A percentile compares a stretch with the other conserved stretches of the same genome.
Evolutionary conservation across 768 basidiomycete species (phyloP).

Genomic region (Mycena galericulata): DNA sequence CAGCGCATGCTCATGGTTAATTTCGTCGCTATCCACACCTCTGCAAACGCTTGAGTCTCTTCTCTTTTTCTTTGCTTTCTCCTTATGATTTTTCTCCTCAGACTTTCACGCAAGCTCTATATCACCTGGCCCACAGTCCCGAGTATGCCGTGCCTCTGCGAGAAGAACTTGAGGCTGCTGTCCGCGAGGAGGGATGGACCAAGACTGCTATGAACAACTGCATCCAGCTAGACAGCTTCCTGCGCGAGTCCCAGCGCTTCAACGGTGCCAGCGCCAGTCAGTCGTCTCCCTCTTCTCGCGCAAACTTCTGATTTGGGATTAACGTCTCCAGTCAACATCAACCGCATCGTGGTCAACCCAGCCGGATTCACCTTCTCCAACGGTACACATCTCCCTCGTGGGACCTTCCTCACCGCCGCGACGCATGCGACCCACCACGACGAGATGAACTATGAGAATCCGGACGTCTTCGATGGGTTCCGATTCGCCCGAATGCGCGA

Average conservation of each 20-base stretch:
- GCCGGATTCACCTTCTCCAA: constrained; percentile 50
- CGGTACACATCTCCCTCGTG: constrained; percentile 51
- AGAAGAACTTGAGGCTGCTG: constrained; percentile 50
- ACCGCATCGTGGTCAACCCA: constrained; percentile 45
- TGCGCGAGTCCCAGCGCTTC: constrained; percentile 50
- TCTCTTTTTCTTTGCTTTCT: background rate
- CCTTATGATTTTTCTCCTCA: no score
- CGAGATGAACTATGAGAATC: constrained; percentile 43
- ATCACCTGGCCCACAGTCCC: constrained; percentile 46
- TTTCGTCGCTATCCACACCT: constrained; percentile 53
- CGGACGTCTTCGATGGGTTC: constrained; percentile 53
- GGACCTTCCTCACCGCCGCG: constrained; percentile 42
- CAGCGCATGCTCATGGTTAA: constrained; percentile 50
- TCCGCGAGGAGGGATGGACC: constrained; percentile 47
- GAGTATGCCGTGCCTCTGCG: constrained; percentile 46
- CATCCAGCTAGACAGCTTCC: constrained; percentile 54
- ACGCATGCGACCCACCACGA: constrained; percentile 38
- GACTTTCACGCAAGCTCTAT: constrained; percentile 49
- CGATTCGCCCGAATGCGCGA: constrained; percentile 53
- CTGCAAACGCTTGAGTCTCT: constrained; percentile 35
- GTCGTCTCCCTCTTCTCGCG: constrained; percentile 12
- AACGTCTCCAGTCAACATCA: constrained; percentile 46
- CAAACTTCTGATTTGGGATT: no score
- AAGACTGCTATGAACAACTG: constrained; percentile 46
- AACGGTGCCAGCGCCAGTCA: constrained; percentile 44